Conservation (phyloP, 805 yeast genomes). For the Hermanozyma aechmeae region DNA sequence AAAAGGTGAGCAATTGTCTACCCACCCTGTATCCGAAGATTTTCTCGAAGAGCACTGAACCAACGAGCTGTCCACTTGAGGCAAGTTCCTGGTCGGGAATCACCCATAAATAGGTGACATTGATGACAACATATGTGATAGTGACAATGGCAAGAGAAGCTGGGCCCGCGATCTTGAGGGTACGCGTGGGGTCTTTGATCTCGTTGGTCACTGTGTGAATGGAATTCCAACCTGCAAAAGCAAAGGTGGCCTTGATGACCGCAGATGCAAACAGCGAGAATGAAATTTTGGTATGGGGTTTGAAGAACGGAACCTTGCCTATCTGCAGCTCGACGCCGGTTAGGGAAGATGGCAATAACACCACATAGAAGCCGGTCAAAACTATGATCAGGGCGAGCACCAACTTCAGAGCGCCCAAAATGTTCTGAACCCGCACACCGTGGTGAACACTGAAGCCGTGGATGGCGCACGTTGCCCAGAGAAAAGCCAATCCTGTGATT, state of each 20-base stretch:
- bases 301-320: slow-evolving; percentile 19
- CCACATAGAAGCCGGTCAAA: slow-evolving; percentile 48
- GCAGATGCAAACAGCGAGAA: slow-evolving; percentile 44
- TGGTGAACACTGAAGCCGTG: slow-evolving; percentile 53
- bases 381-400: slow-evolving; percentile 44
- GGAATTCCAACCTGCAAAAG: slow-evolving; percentile 55
- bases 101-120: slow-evolving; percentile 47
- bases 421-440: slow-evolving; percentile 55
- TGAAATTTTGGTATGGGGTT: slow-evolving; percentile 23
- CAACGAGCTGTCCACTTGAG: slow-evolving; percentile 48
- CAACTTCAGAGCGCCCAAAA: slow-evolving; percentile 54
- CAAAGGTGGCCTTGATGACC: slow-evolving; percentile 47
- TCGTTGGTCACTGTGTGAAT: slow-evolving; percentile 57
- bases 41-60: slow-evolving; percentile 47
- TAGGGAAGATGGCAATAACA: slow-evolving; percentile 36
- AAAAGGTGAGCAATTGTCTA: slow-evolving; percentile 41
- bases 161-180: slow-evolving; percentile 56
- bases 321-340: slow-evolving; percentile 38
- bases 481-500: slow-evolving; percentile 20
- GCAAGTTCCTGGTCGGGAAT: slow-evolving; percentile 46
- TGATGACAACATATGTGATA: slow-evolving; percentile 41
- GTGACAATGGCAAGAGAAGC: slow-evolving; percentile 38
- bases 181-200: slow-evolving; percentile 47
- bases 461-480: slow-evolving; percentile 23
- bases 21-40: slow-evolving; percentile 47